These are phyloP conservation scores for Myrica gale DNA, from an alignment of 306 rosid genomes.

Conservation along the genomic window DNA sequence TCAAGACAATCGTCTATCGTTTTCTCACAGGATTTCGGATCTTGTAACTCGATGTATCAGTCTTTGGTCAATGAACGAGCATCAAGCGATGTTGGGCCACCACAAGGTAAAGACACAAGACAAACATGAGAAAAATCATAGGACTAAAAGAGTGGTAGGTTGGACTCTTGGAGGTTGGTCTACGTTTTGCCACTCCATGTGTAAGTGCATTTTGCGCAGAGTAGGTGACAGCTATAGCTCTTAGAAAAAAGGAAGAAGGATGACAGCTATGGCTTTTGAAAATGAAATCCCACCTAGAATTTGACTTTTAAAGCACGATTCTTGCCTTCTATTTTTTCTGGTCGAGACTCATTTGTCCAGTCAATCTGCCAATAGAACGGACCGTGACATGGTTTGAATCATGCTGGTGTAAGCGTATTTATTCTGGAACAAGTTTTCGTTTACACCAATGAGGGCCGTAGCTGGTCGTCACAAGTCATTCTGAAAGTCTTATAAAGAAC, in stretches of 20 bases:
- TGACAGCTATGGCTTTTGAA: slow-evolving; percentile 14
- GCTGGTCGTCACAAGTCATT: background rate
- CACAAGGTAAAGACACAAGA: background rate
- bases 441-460: background rate
- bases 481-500: background rate
- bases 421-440: too few relatives aligned
- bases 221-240: slow-evolving; percentile 3
- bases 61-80: background rate
- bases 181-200: background rate
- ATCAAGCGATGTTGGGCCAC: background rate
- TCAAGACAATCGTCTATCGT: too few relatives aligned
- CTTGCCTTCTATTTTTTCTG: background rate
- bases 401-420: background rate
- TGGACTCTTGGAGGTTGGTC: background rate
- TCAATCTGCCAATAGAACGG: background rate
- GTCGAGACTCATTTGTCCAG: background rate
- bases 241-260: background rate
- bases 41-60: too few relatives aligned
- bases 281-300: background rate
- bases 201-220: background rate
- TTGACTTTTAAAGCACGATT: background rate
- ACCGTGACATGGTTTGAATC: background rate
- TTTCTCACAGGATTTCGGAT: too few relatives aligned
- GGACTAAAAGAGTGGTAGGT: background rate
- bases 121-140: background rate